Evolutionary conservation across 345 rosid species (phyloP).

Genomic region (Gynandropsis gynandra): DNA sequence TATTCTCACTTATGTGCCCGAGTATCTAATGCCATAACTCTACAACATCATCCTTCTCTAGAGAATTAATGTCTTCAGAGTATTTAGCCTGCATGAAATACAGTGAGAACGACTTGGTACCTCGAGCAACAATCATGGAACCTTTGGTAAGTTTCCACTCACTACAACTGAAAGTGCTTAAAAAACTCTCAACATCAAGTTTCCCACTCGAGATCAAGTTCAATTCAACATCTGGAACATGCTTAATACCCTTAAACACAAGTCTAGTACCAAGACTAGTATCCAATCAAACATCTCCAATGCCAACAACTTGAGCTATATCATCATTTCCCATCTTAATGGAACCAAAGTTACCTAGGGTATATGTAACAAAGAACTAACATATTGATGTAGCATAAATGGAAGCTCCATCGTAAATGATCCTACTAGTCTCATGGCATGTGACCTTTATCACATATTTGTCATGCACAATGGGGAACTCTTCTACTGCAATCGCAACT

Average conservation of each 20-base stretch:
- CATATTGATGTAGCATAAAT: not conserved
- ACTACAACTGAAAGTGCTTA: not conserved
- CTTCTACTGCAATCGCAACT: not conserved
- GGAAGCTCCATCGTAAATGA: not conserved
- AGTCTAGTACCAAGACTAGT: conserved; percentile 4
- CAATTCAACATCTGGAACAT: not conserved
- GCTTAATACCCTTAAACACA: conserved; percentile 1
- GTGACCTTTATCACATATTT: not conserved
- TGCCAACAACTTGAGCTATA: no score
- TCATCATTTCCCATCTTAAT: no score
- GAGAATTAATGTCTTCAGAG: not conserved
- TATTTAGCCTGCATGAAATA: not conserved
- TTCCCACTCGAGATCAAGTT: not conserved
- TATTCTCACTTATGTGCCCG: conserved; percentile 2
- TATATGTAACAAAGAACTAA: not conserved
- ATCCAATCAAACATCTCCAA: conserved; percentile 9
- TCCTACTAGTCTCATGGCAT: not conserved
- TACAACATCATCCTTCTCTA: no score
- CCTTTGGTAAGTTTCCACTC: not conserved
- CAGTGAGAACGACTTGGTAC: not conserved
- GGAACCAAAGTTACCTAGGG: no score
- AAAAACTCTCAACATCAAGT: conserved; percentile 9
- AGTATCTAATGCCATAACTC: not conserved
- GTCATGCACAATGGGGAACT: not conserved
- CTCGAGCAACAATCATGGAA: not conserved